A percentile compares a stretch with the other conserved stretches of the same genome.
These are phyloP conservation scores for Orychophragmus violaceus DNA, from an alignment of 345 rosid species.

Conservation along the genomic window DNA sequence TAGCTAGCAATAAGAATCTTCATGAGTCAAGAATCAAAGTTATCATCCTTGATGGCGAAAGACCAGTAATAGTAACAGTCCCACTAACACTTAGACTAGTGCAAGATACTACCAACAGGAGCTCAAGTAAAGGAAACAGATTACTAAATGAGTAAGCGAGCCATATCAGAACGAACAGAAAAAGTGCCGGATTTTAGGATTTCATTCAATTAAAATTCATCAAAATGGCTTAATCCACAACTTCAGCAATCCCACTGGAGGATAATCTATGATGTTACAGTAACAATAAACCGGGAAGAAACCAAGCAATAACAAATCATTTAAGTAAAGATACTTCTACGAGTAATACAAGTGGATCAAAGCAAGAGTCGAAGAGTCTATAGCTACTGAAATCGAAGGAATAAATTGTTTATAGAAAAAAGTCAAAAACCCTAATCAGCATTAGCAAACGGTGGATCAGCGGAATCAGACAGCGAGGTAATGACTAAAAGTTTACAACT, in stretches of 20 bases:
- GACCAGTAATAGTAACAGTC: background rate
- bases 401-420: background rate
- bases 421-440: constrained; percentile 27
- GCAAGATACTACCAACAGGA: background rate
- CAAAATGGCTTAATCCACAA: background rate
- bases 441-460: background rate
- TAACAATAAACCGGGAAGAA: background rate
- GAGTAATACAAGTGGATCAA: background rate
- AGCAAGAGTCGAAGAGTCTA: background rate
- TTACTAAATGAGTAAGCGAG: background rate
- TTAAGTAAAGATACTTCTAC: background rate
- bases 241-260: background rate
- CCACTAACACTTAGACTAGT: background rate
- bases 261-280: background rate
- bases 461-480: background rate
- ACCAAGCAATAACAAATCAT: constrained; percentile 8
- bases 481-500: background rate
- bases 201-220: background rate
- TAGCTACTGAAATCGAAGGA: background rate
- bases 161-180: background rate
- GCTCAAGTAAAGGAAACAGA: constrained; percentile 1
- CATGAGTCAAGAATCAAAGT: background rate
- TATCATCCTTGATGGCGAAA: background rate
- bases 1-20: background rate
- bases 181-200: background rate